Base-by-base conservation (phyloP, 192 early-diverging fungal species). In the Backusella sp. region DNA sequence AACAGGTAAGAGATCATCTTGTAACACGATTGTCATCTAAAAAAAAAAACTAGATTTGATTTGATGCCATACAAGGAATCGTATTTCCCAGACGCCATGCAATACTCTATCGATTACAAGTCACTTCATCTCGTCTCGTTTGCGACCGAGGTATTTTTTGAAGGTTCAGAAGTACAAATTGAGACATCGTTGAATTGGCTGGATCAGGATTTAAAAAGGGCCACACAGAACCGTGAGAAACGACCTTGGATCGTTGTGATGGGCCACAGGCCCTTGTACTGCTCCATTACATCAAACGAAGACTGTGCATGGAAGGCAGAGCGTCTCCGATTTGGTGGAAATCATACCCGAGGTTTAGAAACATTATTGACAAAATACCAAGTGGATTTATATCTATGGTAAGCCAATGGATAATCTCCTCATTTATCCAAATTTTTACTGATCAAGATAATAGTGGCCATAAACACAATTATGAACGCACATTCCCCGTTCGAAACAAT, bases 181-280 rank as follows among this genome's bases (percentile, higher is more conserved):
- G 23, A 49, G 3, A 70, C 72, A 1, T 66, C 77, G 19, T 30
- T 79, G 37, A 79, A 79, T 23, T 79, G 77, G 77, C 9, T 79
- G 0, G 77, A 79, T 32, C 19, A 73, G 30, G 77, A 79, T 42
- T 49, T 79, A 11, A 30, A 39, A n/a, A 46, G 74, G 21, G 77
- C 77, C 2, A 73, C 44, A 21, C 15, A n/a, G 6, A 56, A 74
- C 9, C 65, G 77, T 32, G 26, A 74, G 0, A 17, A 39, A 26
- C 30, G 66, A 32, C 77, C 77, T 21, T 79, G 77, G 77, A 74
- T 79, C 15, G 44, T 79, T 30, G 77, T 79, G 4, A 65, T 74
- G 9, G 70, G 71, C 1, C 77, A 79, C 6, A 15, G 73, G 1
- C 77, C 77, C 6, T 17, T 73, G 12, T 79, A 79, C 19, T 79